phyloP scores from a whole-genome alignment of 2,329 filamentous ascomycete species.

The Ophiostoma perfectum region DNA sequence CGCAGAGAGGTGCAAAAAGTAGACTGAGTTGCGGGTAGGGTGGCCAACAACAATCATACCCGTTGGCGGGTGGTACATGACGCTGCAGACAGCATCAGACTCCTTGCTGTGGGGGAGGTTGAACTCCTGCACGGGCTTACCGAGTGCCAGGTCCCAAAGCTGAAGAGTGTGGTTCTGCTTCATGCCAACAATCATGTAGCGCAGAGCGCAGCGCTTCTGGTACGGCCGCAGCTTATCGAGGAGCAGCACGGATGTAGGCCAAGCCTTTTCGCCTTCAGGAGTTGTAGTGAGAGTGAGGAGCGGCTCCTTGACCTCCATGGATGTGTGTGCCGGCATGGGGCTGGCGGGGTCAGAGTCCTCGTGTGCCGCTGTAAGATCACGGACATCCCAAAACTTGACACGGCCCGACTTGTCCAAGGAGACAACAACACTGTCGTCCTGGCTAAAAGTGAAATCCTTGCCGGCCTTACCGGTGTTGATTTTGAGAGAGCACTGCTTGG shows the following conservation, averaged over 20 bases:
- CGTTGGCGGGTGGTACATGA: constrained; percentile 85
- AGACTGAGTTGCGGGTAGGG: constrained; percentile 93
- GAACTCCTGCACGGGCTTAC: constrained; percentile 94
- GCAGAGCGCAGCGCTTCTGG: constrained; percentile 78
- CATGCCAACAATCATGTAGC: constrained; percentile 95
- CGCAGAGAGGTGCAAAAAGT: constrained; percentile 91
- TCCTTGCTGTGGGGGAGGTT: constrained; percentile 94
- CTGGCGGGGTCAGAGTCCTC: constrained; percentile 47
- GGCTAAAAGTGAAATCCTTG: constrained; percentile 96
- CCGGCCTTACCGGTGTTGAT: constrained; percentile 97
- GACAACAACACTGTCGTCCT: constrained; percentile 89
- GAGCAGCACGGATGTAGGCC: constrained; percentile 92
- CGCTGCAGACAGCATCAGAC: constrained; percentile 95
- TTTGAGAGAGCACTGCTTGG: constrained; percentile 80
- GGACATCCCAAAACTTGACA: constrained; percentile 97
- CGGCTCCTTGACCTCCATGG: constrained; percentile 77
- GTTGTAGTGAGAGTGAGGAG: constrained; percentile 82
- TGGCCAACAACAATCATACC: constrained; percentile 94
- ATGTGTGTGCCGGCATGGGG: constrained; percentile 50
- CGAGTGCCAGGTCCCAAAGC: constrained; percentile 93
- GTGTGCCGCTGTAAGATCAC: constrained; percentile 59
- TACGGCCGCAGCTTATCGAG: constrained; percentile 95
- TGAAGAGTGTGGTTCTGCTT: constrained; percentile 99
- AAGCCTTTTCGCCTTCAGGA: constrained; percentile 84
- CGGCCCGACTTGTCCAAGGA: constrained; percentile 95